phyloP scores from a whole-genome alignment of 2,329 filamentous ascomycete species.

The Alternaria dauci region DNA sequence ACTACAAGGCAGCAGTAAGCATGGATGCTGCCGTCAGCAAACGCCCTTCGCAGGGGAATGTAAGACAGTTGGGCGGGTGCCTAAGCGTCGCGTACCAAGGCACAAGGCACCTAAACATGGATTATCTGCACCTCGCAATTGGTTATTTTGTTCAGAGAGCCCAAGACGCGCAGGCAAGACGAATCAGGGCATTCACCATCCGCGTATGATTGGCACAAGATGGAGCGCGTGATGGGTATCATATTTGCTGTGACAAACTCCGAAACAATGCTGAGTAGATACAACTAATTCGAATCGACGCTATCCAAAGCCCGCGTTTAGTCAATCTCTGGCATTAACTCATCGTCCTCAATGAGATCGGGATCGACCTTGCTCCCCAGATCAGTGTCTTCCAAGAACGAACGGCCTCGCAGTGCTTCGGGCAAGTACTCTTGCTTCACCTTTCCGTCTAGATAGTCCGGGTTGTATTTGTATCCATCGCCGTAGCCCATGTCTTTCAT shows the following conservation, averaged over 20 bases:
- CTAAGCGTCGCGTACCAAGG: neutral
- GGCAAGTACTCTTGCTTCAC: conserved; percentile 94
- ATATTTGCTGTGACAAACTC: conserved; percentile 1
- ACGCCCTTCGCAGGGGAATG: neutral
- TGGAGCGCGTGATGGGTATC: conserved; percentile 12
- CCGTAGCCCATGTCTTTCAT: conserved; percentile 96
- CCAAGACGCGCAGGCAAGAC: neutral
- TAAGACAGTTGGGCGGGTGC: neutral
- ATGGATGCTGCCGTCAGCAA: neutral
- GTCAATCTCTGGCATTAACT: conserved; percentile 37
- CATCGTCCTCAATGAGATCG: conserved; percentile 40
- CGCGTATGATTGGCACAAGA: neutral
- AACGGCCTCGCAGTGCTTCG: conserved; percentile 71
- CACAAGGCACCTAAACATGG: neutral
- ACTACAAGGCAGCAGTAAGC: neutral
- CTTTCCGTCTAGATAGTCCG: conserved; percentile 81
- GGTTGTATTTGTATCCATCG: conserved; percentile 95
- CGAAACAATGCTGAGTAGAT: neutral
- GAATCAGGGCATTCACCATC: neutral
- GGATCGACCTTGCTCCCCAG: conserved; percentile 79
- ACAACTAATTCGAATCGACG: neutral
- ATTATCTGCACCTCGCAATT: neutral
- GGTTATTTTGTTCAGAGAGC: neutral
- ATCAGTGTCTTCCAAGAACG: conserved; percentile 81
- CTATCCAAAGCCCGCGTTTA: neutral